These are phyloP conservation scores for Aspergillus tubingensis DNA, from an alignment of 2,329 filamentous ascomycete genomes.

Conservation along the genomic window DNA sequence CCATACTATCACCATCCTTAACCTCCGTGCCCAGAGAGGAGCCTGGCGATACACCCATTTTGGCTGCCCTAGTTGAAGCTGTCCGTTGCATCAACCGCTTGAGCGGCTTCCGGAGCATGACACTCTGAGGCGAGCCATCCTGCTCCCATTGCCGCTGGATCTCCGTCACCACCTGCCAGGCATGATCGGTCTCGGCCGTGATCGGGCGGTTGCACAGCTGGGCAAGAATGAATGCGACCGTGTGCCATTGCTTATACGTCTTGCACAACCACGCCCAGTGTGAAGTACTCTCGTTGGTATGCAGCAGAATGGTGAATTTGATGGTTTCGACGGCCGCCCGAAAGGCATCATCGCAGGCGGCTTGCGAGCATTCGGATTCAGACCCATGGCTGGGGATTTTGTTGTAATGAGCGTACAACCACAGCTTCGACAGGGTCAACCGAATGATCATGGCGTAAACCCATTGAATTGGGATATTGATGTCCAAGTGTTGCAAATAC, in stretches of 20 bases:
- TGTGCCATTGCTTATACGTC: conserved; percentile 60
- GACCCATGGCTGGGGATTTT: background rate
- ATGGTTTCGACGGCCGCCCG: conserved; percentile 66
- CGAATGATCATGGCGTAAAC: conserved; percentile 62
- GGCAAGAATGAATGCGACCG: conserved; percentile 56
- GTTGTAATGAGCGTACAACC: conserved; percentile 44
- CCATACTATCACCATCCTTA: background rate
- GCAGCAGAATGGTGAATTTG: conserved; percentile 63
- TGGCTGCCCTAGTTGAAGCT: background rate
- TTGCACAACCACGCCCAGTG: conserved; percentile 61
- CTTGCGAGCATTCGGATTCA: background rate
- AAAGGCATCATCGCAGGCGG: conserved; percentile 60
- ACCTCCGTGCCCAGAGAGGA: background rate
- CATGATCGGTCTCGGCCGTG: conserved; percentile 21
- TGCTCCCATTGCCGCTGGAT: conserved; percentile 23
- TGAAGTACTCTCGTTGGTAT: conserved; percentile 56
- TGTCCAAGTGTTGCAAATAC: conserved; percentile 38
- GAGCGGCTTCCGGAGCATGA: conserved; percentile 19
- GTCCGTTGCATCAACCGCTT: conserved; percentile 23
- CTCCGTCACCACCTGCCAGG: conserved; percentile 27
- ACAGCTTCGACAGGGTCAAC: conserved; percentile 70
- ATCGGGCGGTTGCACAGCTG: conserved; percentile 49
- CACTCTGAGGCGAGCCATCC: conserved; percentile 6
- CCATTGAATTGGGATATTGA: conserved; percentile 56
- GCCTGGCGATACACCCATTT: background rate